A percentile compares a stretch with the other conserved stretches of the same genome.
These are phyloP conservation scores for Climacium dendroides DNA, from an alignment of 225 moss, liverwort and hornwort species.

Conservation along the genomic window DNA sequence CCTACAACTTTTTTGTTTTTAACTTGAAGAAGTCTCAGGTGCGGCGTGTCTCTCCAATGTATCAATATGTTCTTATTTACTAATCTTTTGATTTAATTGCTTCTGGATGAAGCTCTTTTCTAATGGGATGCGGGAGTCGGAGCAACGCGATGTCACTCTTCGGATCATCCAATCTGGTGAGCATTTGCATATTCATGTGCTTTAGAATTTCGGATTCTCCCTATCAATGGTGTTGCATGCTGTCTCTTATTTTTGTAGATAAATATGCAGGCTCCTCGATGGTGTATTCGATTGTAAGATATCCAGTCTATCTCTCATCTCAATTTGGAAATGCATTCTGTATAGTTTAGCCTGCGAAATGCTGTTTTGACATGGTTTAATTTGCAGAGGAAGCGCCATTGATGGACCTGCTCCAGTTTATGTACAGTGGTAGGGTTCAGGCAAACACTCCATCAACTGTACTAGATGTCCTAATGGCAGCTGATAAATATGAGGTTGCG, in stretches of 20 bases:
- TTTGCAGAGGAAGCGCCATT: slow-evolving; percentile 80
- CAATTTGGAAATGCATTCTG: neutral
- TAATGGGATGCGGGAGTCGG: slow-evolving; percentile 99
- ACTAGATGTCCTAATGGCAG: slow-evolving; percentile 93
- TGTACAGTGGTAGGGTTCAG: slow-evolving; percentile 95
- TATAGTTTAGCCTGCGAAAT: neutral
- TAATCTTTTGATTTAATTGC: neutral
- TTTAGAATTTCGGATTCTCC: neutral
- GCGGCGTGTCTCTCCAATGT: neutral
- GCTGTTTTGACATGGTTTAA: slow-evolving; percentile 1
- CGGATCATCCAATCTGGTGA: slow-evolving; percentile 66
- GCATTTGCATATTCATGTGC: neutral
- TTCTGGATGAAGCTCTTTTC: slow-evolving; percentile 73
- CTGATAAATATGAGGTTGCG: slow-evolving; percentile 94
- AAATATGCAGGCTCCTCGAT: neutral
- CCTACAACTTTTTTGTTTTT: neutral
- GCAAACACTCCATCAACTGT: slow-evolving; percentile 62
- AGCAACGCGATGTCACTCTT: slow-evolving; percentile 85
- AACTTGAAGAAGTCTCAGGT: neutral
- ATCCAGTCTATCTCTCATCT: neutral
- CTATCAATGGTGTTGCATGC: neutral
- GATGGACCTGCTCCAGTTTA: slow-evolving; percentile 98
- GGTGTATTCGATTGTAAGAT: neutral
- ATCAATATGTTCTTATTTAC: neutral
- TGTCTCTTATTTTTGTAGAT: neutral